Evolutionary conservation across 768 basidiomycete species (phyloP).

Genomic region (Glaciozyma antarctica): DNA sequence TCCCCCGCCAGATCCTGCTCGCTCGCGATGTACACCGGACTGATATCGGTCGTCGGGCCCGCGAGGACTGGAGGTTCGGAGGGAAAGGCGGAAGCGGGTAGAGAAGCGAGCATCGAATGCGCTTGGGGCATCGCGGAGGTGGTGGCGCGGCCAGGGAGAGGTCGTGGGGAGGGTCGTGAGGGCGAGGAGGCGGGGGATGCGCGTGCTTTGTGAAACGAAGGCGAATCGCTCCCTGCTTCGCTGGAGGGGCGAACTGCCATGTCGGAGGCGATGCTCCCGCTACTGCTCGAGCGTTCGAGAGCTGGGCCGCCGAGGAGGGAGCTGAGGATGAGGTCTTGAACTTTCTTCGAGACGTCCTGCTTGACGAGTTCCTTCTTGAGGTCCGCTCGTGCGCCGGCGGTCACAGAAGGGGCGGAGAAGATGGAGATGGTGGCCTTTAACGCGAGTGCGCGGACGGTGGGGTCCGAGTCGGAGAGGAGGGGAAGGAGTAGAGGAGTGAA

Average conservation of each 20-base stretch:
- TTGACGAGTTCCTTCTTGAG: conserved; percentile 83
- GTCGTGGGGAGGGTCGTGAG: background rate
- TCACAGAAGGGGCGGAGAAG: conserved; percentile 57
- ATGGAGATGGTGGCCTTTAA: conserved; percentile 69
- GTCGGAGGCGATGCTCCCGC: conserved; percentile 1
- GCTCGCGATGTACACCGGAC: conserved; percentile 57
- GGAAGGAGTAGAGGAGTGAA: conserved; percentile 73
- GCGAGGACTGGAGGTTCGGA: conserved; percentile 11
- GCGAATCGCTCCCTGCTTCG: background rate
- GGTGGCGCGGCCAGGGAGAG: conserved; percentile 4
- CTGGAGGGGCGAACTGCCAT: background rate
- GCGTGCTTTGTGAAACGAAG: too few species aligned
- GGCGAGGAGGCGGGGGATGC: background rate
- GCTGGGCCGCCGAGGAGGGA: conserved; percentile 17
- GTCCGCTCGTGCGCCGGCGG: conserved; percentile 79
- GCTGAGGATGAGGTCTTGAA: conserved; percentile 66
- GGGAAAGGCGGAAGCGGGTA: conserved; percentile 23
- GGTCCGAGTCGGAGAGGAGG: conserved; percentile 79
- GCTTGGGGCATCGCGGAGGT: background rate
- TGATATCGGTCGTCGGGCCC: background rate
- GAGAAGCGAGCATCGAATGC: conserved; percentile 12
- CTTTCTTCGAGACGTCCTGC: conserved; percentile 67
- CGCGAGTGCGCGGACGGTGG: conserved; percentile 77
- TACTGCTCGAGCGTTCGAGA: conserved; percentile 13
- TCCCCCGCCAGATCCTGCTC: conserved; percentile 74